Evolutionary conservation across 164 flowering plant genomes (phyloP).

Genomic region (Akebia trifoliata): DNA sequence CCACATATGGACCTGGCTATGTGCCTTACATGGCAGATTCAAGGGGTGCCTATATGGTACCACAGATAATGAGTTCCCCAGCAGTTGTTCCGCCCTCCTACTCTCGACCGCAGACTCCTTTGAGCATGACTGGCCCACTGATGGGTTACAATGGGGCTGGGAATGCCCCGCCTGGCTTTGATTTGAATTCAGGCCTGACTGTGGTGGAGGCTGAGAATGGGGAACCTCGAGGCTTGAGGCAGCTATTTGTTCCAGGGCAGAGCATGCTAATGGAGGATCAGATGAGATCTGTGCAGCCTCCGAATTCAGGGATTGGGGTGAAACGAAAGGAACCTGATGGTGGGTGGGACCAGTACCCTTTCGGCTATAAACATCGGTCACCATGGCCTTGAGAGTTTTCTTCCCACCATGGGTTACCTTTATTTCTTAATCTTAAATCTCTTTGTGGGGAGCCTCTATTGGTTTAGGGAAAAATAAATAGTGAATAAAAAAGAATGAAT

Average conservation of each 20-base stretch:
- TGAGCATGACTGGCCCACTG: conserved; percentile 37
- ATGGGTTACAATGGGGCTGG: conserved; percentile 35
- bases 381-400: conserved; percentile 51
- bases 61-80: conserved; percentile 46
- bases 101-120: conserved; percentile 40
- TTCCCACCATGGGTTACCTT: too few relatives aligned
- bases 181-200: conserved; percentile 59
- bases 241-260: conserved; percentile 34
- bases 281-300: too few relatives aligned
- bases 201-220: conserved; percentile 36
- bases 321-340: conserved; percentile 81
- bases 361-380: conserved; percentile 40
- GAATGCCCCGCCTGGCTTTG: conserved; percentile 36
- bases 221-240: conserved; percentile 30
- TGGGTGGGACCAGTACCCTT: conserved; percentile 55
- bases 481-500: too few relatives aligned
- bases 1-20: conserved; percentile 46
- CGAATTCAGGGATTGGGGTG: too few relatives aligned
- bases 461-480: conserved; percentile 4
- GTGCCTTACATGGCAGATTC: conserved; percentile 68
- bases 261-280: conserved; percentile 47
- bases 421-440: too few relatives aligned
- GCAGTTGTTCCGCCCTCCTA: conserved; percentile 34
- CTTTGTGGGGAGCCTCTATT: too few relatives aligned
- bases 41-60: conserved; percentile 51